Evolutionary conservation across 2,329 filamentous ascomycete genomes (phyloP), one percentile per base, ranked within the genome.

Genomic region (Aureobasidium sp.): DNA sequence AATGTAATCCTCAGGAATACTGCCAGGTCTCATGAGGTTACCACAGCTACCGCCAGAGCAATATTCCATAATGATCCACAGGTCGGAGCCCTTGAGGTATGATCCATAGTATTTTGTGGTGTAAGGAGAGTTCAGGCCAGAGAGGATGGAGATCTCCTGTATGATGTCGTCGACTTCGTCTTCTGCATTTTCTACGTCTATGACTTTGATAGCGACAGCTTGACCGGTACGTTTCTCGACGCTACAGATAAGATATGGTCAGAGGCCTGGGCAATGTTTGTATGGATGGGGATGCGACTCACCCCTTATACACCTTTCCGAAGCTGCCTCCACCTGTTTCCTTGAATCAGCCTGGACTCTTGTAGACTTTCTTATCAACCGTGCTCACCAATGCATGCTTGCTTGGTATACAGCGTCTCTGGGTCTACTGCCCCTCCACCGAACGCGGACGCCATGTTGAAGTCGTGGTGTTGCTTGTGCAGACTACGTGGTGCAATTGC

Each of bases 31-130:
- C 87, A 99, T 89, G 65, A 99, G 79, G 73, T 97, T 94, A 52
- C 90, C 92, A 72, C 94, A 97, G 76, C 93, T 97, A 5, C 94
- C 94, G 26, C 94, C 94, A 1, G 93, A 92, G 76, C 94, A 99
- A 71, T 94, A 99, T 76, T 99, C 94, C 94, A 99, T 99, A 74
- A 97, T 92, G 69, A 99, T 99, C 94, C 94, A 99, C 70, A 99
- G 79, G 78, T 97, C 90, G 2, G 92, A 94, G 27, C 93, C 94
- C 72, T 96, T 96, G 68, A 96, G 86, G 72, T 94, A 97, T 62
- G 93, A 97, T 67, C 94, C 94, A 78, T 96, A 92, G 80, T 99
- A 99, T 75, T 95, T 94, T 43, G 94, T 99, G 65, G 97, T 93
- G 72, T 95, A 96, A 20, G 92, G 92, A 20, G 93, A 97, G 77